These are phyloP conservation scores for Thielaviopsis euricoi DNA, from an alignment of 2,329 filamentous ascomycete species.

Conservation along the genomic window DNA sequence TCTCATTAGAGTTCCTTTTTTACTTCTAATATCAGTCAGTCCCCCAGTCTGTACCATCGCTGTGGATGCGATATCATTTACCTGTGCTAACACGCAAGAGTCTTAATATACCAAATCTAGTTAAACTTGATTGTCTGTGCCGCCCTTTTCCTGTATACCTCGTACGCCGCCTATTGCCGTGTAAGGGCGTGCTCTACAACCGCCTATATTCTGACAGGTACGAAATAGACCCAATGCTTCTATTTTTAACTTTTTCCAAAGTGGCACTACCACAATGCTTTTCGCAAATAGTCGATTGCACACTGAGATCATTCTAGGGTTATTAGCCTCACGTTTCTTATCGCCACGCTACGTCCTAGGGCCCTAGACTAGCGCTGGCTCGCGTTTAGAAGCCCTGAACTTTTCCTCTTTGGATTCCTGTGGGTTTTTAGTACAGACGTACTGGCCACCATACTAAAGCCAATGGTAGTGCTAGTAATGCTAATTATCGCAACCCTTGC, in stretches of 20 bases:
- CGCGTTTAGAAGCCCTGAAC: background rate
- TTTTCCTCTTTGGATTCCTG: background rate
- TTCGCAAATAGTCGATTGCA: too few relatives aligned
- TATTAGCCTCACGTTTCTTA: background rate
- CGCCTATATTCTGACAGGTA: background rate
- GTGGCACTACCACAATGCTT: too few relatives aligned
- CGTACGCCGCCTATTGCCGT: too few relatives aligned
- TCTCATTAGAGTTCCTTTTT: background rate
- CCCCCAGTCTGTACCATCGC: background rate
- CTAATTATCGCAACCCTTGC: too few relatives aligned
- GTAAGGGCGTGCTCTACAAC: background rate
- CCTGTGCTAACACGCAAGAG: background rate
- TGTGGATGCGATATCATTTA: background rate
- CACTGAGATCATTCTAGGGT: background rate
- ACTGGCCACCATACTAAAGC: too few relatives aligned
- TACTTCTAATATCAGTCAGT: background rate
- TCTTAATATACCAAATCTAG: background rate
- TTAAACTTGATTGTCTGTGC: background rate
- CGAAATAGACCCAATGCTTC: background rate
- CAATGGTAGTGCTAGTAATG: too few relatives aligned
- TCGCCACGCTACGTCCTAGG: background rate
- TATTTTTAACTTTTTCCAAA: background rate
- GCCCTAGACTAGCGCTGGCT: background rate
- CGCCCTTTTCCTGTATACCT: background rate
- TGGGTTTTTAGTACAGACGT: background rate